Conservation (phyloP, 257 asterid species). For the Penstemon davidsonii region DNA sequence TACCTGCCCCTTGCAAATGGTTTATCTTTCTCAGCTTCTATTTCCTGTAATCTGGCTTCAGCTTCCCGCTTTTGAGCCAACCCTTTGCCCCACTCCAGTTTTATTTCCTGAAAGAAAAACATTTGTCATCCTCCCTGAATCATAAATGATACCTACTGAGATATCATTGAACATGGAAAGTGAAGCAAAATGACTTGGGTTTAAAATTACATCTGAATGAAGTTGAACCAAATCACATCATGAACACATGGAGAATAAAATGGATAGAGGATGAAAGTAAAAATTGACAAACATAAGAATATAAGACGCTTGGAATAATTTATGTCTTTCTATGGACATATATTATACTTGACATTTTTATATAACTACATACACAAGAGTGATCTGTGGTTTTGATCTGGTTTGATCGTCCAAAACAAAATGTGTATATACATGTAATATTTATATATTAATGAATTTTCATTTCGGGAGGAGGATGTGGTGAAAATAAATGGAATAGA, state of each 20-base stretch:
- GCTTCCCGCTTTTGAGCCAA: slow-evolving; percentile 91
- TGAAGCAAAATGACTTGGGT: not conserved
- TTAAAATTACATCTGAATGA: not conserved
- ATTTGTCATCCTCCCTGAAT: not conserved
- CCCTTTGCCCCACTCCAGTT: slow-evolving; percentile 94
- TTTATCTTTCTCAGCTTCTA: slow-evolving; percentile 83
- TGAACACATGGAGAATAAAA: not conserved
- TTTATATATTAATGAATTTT: not conserved
- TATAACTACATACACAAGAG: not conserved
- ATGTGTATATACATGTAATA: too few species aligned
- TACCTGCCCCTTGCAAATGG: slow-evolving; percentile 96
- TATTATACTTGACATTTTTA: not conserved
- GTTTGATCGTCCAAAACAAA: not conserved
- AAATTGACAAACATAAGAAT: not conserved
- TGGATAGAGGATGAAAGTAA: not conserved
- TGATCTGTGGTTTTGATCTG: not conserved
- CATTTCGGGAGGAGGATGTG: not conserved
- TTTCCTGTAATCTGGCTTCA: slow-evolving; percentile 68
- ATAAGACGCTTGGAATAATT: not conserved
- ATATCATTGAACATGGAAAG: not conserved
- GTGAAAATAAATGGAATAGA: not conserved
- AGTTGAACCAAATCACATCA: slow-evolving; percentile 1
- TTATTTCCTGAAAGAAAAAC: slow-evolving; percentile 64
- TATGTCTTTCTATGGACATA: slow-evolving; percentile 3
- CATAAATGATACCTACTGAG: too few species aligned